Conservation (phyloP, 208 protist species). For the Porcisia deanei region DNA sequence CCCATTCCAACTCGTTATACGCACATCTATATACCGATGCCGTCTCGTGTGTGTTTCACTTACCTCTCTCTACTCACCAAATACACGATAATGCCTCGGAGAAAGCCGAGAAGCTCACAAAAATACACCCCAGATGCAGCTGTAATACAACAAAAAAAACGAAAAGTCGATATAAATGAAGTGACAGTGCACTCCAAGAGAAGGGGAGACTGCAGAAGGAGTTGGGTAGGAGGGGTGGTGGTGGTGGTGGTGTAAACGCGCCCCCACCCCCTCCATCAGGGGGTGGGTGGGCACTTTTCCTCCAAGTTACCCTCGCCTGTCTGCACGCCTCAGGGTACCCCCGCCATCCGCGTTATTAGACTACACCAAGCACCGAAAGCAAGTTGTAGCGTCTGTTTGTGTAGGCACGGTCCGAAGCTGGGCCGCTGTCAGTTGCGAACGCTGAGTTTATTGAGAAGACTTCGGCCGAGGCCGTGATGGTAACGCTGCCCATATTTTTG, state of each 20-base stretch:
- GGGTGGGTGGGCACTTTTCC: neutral
- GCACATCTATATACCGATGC: no score
- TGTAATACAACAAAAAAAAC: neutral
- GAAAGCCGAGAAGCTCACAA: neutral
- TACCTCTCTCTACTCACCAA: no score
- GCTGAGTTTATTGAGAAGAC: conserved; percentile 39
- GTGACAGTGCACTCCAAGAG: neutral
- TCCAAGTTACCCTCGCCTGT: neutral
- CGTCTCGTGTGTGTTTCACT: no score
- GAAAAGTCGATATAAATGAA: neutral
- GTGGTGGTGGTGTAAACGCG: neutral
- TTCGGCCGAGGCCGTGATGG: conserved; percentile 29
- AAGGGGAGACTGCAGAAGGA: neutral
- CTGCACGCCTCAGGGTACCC: neutral
- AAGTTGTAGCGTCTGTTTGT: conserved; percentile 35
- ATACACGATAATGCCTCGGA: neutral
- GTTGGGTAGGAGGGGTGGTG: neutral
- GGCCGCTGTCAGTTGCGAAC: conserved; percentile 11
- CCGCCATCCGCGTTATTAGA: neutral
- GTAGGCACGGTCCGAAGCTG: conserved; percentile 17
- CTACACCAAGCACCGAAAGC: conserved; percentile 12
- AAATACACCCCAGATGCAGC: neutral
- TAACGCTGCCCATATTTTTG: conserved; percentile 28
- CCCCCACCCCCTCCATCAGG: no score
- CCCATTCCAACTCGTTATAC: no score